These are phyloP conservation scores for Scedosporium dehoogii DNA, from an alignment of 2,329 filamentous ascomycete species.

Conservation along the genomic window DNA sequence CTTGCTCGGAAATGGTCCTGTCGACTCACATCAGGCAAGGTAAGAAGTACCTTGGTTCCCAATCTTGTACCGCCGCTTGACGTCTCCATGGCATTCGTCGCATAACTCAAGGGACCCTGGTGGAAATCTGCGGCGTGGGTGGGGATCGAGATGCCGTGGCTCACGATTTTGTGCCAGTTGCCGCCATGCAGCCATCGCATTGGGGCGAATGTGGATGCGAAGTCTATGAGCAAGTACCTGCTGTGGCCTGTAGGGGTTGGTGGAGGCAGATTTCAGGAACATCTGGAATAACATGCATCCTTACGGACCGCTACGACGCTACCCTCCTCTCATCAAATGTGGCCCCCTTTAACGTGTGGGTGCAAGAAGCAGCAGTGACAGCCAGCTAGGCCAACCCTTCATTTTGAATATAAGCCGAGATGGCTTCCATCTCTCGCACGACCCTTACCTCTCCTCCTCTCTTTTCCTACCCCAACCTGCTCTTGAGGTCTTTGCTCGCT, in stretches of 20 bases:
- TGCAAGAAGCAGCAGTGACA: not conserved
- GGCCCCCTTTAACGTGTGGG: not conserved
- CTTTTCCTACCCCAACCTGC: slow-evolving; percentile 10
- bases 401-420: slow-evolving; percentile 8
- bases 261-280: slow-evolving; percentile 6
- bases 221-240: not conserved
- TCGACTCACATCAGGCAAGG: too few relatives aligned
- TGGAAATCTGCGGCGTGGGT: not conserved
- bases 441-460: slow-evolving; percentile 7
- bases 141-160: not conserved
- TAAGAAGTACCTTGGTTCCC: not conserved
- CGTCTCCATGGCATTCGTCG: not conserved
- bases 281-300: slow-evolving; percentile 1
- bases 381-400: not conserved
- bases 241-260: not conserved
- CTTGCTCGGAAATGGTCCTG: not conserved
- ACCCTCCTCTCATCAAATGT: not conserved
- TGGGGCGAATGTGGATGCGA: not conserved
- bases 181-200: not conserved
- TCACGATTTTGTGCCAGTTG: not conserved
- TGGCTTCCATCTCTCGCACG: slow-evolving; percentile 8
- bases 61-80: not conserved
- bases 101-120: not conserved
- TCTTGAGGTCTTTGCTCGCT: slow-evolving; percentile 9
- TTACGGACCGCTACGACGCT: not conserved